phyloP scores from a whole-genome alignment of 2,329 filamentous ascomycete species.

The Alternaria burnsii region DNA sequence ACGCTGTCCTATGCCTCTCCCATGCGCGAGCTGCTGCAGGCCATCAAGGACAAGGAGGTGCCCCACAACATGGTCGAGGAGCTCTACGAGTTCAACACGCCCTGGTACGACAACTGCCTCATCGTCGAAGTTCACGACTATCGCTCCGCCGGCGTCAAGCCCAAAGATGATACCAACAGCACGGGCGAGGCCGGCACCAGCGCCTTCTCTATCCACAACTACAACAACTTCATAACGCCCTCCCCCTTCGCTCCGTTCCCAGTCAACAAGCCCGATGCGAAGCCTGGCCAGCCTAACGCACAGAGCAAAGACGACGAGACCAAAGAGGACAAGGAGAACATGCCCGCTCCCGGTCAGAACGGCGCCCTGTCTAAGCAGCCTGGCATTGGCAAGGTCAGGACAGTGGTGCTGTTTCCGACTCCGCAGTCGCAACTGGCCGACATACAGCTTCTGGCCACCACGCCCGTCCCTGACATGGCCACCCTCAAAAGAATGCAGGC shows the following conservation, averaged over 20 bases:
- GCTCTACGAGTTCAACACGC: slow-evolving; percentile 73
- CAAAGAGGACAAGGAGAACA: slow-evolving; percentile 65
- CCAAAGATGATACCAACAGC: slow-evolving; percentile 57
- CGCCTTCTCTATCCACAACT: slow-evolving; percentile 89
- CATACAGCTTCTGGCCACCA: slow-evolving; percentile 77
- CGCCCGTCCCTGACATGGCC: slow-evolving; percentile 64
- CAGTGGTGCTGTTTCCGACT: slow-evolving; percentile 86
- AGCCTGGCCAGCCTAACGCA: slow-evolving; percentile 33
- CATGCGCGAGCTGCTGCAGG: slow-evolving; percentile 83
- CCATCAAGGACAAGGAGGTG: slow-evolving; percentile 77
- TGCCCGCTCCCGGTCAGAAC: slow-evolving; percentile 62
- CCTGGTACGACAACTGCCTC: slow-evolving; percentile 89
- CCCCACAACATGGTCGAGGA: slow-evolving; percentile 89
- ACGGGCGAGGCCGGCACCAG: slow-evolving; percentile 67
- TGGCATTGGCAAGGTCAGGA: slow-evolving; percentile 67
- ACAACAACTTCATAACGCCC: slow-evolving; percentile 87
- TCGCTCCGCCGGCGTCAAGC: slow-evolving; percentile 70
- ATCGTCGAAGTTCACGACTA: slow-evolving; percentile 96
- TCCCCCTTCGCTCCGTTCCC: slow-evolving; percentile 83
- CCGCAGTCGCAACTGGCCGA: slow-evolving; percentile 77
- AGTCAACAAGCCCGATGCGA: slow-evolving; percentile 35
- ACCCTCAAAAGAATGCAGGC: slow-evolving; percentile 60
- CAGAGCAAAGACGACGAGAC: slow-evolving; percentile 30
- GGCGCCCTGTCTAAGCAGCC: slow-evolving; percentile 56
- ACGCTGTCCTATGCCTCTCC: slow-evolving; percentile 92